Base-by-base conservation (phyloP, 2,329 filamentous ascomycete genomes). In the Geosmithia flava region DNA sequence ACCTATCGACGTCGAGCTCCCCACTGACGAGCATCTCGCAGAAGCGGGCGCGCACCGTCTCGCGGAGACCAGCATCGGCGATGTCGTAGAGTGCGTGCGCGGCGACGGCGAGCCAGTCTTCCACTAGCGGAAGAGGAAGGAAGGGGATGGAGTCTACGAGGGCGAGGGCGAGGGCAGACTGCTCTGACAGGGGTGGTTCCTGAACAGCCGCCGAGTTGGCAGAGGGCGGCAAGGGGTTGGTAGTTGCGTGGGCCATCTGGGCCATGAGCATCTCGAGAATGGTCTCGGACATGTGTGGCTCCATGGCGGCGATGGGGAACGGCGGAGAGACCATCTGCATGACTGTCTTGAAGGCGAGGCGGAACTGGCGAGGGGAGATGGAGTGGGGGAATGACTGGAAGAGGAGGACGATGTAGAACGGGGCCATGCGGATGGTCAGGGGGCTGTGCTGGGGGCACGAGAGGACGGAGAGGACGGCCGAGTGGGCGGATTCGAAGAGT, bases 401-500 rank as follows among this genome's bases (percentile, higher is more conserved):
- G 0, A 95, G 73, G 15, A 83, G 81, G 55, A 90, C 83, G 53
- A 94, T 81, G 64, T 96, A 95, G 58, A 87, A 87, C 0, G 88
- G 87, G 1, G 90, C 74, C 48, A 93, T 77, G 53, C 77, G 75
- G 8, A 81, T 75, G 16, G 87, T 82, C 20, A 94, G 68, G 16
- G 77, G 66, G 17, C 83, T 80, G 55, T 89, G 90, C 53, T 86
- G 81, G 1, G 89, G 87, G 47, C 86, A 84, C 0, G 86, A 86
- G 44, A 95, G 78, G 3, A 87, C 81, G 2, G 90, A 81, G 6
- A 96, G 76, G 54, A 87, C 78, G 42, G 90, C 79, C 53, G 84
- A 86, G 65, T 96, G 90, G 0, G 89, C 87, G 1, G 90, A 81
- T 64, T 96, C 90, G 56, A 94, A 95, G n/a, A 94, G 65, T 48